Base-by-base conservation (phyloP, 352 stramenopile species). In the Peronospora destructor region DNA sequence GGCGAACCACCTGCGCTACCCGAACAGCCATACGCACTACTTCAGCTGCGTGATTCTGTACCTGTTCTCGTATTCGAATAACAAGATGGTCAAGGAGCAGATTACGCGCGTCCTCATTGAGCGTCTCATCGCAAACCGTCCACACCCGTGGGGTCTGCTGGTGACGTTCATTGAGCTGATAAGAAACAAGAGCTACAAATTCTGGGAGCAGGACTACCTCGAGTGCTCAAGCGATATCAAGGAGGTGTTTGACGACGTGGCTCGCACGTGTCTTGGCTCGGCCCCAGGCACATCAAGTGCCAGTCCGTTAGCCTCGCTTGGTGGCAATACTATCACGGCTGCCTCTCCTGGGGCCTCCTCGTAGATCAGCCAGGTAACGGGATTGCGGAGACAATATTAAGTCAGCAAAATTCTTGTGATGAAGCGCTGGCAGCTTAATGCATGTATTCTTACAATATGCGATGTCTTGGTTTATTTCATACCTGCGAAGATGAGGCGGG, bases 111-210 rank as follows among this genome's bases (percentile, higher is more conserved):
- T 99, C 26, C 80, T 99, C 26, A 91, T 99, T 28, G 96, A 99
- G 74, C 82, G 96, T n/a, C 85, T 99, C 29, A 98, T 99, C 53
- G 94, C 97, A 23, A 97, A 99, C 68, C 91, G 96, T 33, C 96
- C 97, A 42, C 97, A 99, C 61, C 97, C 97, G 55, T 99, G 95
- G 95, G 95, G 95, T 12, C 68, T 99, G 39, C 68, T 99, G 7
- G 96, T 98, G 49, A 99, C 97, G 9, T 99, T 99, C 68, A 98
- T 99, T 45, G 97, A 99, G 71, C 82, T 99, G 26, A 99, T 99
- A 49, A 97, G 98, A 69, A 99, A 99, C 77, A 95, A 97, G 55
- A 95, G 94, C 57, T 99, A 99, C 80, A 94, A 91, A 59, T 99
- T 99, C 61, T 99, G 96, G 96, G 91, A 89, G 56, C 95, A 99